Percentiles rank a stretch among this genome's conserved stretches.
phyloP scores from a whole-genome alignment of 2,329 filamentous ascomycete genomes.

The Aspergillus sergii region DNA sequence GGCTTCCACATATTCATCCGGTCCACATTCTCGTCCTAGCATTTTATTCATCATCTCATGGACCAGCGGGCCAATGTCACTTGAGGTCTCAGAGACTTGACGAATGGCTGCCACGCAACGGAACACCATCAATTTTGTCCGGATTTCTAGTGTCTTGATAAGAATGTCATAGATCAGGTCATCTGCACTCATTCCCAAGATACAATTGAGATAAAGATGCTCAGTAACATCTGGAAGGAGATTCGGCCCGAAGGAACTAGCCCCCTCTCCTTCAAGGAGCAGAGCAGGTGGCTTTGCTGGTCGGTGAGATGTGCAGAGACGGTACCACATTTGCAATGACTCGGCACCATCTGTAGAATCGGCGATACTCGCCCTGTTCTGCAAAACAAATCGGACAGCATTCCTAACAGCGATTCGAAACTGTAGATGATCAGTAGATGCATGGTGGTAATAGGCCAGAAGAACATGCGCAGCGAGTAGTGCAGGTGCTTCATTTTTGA shows the following conservation, averaged over 20 bases:
- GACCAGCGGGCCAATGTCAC: constrained; percentile 7
- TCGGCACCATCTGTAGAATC: not conserved
- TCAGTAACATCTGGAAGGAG: constrained; percentile 14
- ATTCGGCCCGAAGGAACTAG: constrained; percentile 13
- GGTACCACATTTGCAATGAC: constrained; percentile 26
- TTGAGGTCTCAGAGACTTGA: constrained; percentile 8
- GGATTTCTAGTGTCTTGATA: constrained; percentile 24
- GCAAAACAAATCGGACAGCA: constrained; percentile 13
- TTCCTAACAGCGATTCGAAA: constrained; percentile 17
- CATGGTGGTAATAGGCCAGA: constrained; percentile 20
- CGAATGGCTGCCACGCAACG: constrained; percentile 13
- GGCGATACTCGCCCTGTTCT: not conserved
- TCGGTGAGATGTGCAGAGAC: constrained; percentile 22
- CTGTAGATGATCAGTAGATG: constrained; percentile 15
- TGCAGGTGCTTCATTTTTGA: not conserved
- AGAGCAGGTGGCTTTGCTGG: constrained; percentile 20
- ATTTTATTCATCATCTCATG: constrained; percentile 11
- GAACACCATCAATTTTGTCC: constrained; percentile 19
- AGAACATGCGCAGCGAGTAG: constrained; percentile 10
- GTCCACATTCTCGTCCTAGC: constrained; percentile 7
- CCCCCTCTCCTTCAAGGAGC: constrained; percentile 20
- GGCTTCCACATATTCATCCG: constrained; percentile 13
- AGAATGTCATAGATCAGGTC: constrained; percentile 28
- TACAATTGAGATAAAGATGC: constrained; percentile 19
- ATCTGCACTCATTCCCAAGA: constrained; percentile 20